Percentiles rank a stretch among this genome's conserved stretches.
Conservation (phyloP, 2,329 filamentous ascomycete species). For the Pseudocercospora ulei region DNA sequence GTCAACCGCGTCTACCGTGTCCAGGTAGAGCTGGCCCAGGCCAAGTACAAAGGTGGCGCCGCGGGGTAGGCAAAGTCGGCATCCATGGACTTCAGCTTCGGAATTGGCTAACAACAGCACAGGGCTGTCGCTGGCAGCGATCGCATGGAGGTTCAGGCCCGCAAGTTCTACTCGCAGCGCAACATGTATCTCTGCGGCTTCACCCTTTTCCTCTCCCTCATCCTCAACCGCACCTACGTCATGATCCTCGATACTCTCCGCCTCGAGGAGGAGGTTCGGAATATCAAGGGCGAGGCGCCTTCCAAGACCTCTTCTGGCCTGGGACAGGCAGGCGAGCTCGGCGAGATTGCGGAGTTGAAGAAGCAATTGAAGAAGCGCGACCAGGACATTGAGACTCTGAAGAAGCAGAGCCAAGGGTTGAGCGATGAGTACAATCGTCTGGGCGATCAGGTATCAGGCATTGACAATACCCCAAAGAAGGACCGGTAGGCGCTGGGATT, state of each 20-base stretch:
- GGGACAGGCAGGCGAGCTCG: conserved; percentile 60
- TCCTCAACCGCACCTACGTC: conserved; percentile 96
- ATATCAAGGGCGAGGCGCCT: conserved; percentile 58
- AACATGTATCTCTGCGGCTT: conserved; percentile 99
- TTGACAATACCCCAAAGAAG: conserved; percentile 48
- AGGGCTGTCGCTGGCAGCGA: conserved; percentile 70
- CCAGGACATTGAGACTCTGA: conserved; percentile 71
- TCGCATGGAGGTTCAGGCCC: conserved; percentile 94
- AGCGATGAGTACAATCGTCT: conserved; percentile 77
- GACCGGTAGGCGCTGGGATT: conserved; percentile 38
- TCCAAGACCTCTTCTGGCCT: conserved; percentile 60
- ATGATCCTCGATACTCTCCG: conserved; percentile 90
- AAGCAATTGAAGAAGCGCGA: conserved; percentile 64
- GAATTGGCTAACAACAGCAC: conserved; percentile 18
- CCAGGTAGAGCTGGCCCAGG: conserved; percentile 71
- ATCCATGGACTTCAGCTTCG: neutral
- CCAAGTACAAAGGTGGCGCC: conserved; percentile 49
- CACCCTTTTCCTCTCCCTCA: conserved; percentile 95
- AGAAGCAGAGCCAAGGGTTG: conserved; percentile 83
- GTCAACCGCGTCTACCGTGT: conserved; percentile 95
- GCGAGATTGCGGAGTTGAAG: conserved; percentile 61
- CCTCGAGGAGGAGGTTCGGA: conserved; percentile 84
- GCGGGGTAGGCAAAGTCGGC: conserved; percentile 39
- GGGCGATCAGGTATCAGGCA: conserved; percentile 65
- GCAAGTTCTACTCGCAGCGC: conserved; percentile 99